These are phyloP conservation scores for Umbilicus rupestris DNA, from an alignment of 164 flowering plant genomes.

Conservation along the genomic window DNA sequence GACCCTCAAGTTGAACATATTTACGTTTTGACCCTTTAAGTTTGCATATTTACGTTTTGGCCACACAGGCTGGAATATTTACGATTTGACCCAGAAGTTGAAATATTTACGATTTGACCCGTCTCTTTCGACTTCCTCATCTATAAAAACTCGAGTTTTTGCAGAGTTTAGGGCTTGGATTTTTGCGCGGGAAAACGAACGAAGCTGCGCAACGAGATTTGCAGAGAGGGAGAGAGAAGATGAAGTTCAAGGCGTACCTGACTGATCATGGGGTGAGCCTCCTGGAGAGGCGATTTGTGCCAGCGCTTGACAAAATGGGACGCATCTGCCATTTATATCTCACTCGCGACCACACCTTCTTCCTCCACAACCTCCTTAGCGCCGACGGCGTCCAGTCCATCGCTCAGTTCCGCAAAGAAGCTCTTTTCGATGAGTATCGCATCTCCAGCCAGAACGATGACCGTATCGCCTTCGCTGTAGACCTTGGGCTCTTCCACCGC, in stretches of 20 bases:
- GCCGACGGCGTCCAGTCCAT: slow-evolving; percentile 71
- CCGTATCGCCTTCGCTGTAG: slow-evolving; percentile 73
- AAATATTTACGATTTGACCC: no score
- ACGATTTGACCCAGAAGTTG: no score
- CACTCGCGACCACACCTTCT: slow-evolving; percentile 58
- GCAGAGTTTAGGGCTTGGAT: no score
- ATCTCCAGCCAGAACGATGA: slow-evolving; percentile 85
- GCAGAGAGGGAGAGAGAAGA: no score
- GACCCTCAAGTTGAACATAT: no score
- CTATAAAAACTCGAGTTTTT: no score
- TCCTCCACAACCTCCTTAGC: slow-evolving; percentile 86
- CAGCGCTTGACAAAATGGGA: slow-evolving; percentile 81
- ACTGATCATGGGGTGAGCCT: slow-evolving; percentile 71
- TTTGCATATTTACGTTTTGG: no score
- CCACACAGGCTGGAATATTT: no score
- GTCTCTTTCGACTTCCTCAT: no score
- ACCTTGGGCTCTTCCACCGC: slow-evolving; percentile 68
- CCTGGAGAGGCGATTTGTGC: slow-evolving; percentile 69
- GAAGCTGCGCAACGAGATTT: no score
- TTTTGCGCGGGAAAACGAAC: no score
- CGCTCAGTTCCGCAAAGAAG: slow-evolving; percentile 65
- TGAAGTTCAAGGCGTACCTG: slow-evolving; percentile 92
- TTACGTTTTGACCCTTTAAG: no score
- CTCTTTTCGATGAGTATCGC: slow-evolving; percentile 75
- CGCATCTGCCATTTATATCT: slow-evolving; percentile 66